These are phyloP conservation scores for Haplosporangium gracile DNA, from an alignment of 192 early-diverging fungal genomes.

Conservation along the genomic window DNA sequence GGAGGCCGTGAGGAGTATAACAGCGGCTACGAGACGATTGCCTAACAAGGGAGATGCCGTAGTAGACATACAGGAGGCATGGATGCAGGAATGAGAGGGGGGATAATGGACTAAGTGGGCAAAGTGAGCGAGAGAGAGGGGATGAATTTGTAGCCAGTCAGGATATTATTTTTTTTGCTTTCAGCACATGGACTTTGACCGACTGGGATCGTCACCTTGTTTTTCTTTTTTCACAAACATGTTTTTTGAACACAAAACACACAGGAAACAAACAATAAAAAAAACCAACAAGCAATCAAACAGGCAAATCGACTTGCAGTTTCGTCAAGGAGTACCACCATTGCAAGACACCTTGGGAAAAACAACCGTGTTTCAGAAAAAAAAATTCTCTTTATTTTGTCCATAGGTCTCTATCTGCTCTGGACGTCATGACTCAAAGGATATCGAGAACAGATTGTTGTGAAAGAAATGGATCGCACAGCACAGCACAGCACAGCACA, in stretches of 20 bases:
- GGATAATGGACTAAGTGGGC: neutral
- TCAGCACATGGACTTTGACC: neutral
- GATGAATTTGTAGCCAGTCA: neutral
- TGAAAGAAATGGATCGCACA: too few relatives aligned
- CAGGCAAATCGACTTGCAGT: neutral
- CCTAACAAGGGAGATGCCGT: neutral
- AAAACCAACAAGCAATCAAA: neutral
- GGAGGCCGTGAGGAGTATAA: constrained; percentile 28
- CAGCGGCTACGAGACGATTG: constrained; percentile 35
- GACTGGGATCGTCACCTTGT: neutral
- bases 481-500: too few relatives aligned
- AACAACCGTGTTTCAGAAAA: too few relatives aligned
- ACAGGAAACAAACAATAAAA: neutral
- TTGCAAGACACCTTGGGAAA: too few relatives aligned
- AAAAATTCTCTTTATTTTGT: neutral
- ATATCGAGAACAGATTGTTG: too few relatives aligned
- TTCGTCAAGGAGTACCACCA: neutral
- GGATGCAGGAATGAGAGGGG: neutral
- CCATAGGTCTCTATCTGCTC: too few relatives aligned
- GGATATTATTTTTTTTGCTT: neutral
- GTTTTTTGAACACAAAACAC: neutral
- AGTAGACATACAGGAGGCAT: neutral
- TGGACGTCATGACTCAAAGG: too few relatives aligned
- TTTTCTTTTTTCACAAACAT: neutral
- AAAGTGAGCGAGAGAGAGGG: neutral